A percentile compares a stretch with the other conserved stretches of the same genome.
These are phyloP conservation scores for Aureobasidium uvarum DNA, from an alignment of 2,329 filamentous ascomycete genomes.

Conservation along the genomic window DNA sequence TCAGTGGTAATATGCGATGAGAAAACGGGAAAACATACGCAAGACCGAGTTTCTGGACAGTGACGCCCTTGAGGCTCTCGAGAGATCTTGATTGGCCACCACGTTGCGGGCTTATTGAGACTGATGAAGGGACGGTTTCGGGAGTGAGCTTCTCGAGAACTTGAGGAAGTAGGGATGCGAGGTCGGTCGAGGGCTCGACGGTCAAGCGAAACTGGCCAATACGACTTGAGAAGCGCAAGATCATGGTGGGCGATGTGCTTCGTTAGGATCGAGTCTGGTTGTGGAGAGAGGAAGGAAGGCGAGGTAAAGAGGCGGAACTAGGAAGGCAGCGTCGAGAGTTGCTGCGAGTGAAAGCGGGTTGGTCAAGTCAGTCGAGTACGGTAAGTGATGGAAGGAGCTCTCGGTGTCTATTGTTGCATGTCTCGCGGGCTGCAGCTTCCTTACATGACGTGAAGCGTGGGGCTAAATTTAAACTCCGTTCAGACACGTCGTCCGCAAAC, in stretches of 20 bases:
- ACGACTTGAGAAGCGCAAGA: constrained; percentile 82
- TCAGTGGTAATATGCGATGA: constrained; percentile 33
- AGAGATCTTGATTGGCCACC: constrained; percentile 58
- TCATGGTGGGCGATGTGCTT: constrained; percentile 55
- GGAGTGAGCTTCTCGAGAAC: constrained; percentile 61
- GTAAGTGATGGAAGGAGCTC: constrained; percentile 14
- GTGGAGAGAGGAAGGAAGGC: neutral
- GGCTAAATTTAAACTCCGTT: constrained; percentile 6
- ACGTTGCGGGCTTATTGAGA: constrained; percentile 60
- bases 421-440: constrained; percentile 13
- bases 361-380: neutral
- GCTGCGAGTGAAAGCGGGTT: neutral
- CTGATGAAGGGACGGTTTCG: constrained; percentile 54
- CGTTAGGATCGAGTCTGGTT: neutral
- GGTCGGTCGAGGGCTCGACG: constrained; percentile 70
- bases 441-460: constrained; percentile 13
- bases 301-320: neutral
- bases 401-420: neutral
- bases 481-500: constrained; percentile 9
- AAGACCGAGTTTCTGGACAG: constrained; percentile 58
- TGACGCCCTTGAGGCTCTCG: constrained; percentile 53
- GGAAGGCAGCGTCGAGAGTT: neutral
- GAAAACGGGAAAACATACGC: constrained; percentile 43
- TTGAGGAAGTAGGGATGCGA: constrained; percentile 57
- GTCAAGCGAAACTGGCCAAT: constrained; percentile 89